A percentile compares a stretch with the other conserved stretches of the same genome.
Evolutionary conservation across 2,329 filamentous ascomycete species (phyloP).

Genomic region (Botryotinia calthae): DNA sequence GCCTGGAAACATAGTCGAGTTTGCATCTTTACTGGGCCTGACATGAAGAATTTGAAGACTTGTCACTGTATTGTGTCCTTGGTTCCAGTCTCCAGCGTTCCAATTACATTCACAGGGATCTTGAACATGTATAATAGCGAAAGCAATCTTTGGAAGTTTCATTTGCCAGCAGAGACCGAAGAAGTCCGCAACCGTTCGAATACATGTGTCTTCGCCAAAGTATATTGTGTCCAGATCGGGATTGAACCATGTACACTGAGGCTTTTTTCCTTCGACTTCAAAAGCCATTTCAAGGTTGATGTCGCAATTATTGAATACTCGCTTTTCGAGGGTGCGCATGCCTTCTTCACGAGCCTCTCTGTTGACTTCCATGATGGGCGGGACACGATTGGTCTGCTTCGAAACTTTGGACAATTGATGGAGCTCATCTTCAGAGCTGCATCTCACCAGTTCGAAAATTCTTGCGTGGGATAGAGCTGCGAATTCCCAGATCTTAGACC

Average conservation of each 20-base stretch:
- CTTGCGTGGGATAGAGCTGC: not conserved
- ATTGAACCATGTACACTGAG: not conserved
- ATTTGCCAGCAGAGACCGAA: not conserved
- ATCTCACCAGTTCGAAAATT: not conserved
- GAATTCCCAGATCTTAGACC: not conserved
- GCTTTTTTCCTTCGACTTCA: not conserved
- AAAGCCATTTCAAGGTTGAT: too few species aligned
- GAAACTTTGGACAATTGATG: not conserved
- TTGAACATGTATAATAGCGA: rapidly evolving
- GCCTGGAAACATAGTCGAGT: not conserved
- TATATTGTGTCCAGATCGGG: not conserved
- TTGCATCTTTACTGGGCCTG: not conserved
- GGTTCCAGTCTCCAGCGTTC: not conserved
- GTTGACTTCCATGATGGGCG: constrained; percentile 7
- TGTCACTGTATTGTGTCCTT: rapidly evolving
- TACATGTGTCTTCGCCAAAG: not conserved
- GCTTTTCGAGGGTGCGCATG: not conserved
- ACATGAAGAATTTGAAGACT: not conserved
- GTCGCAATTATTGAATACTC: not conserved
- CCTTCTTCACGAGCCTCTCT: not conserved
- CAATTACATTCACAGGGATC: not conserved
- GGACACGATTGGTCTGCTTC: not conserved
- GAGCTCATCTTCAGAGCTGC: not conserved
- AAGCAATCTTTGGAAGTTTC: not conserved
- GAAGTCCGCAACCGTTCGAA: not conserved